Conservation (phyloP, 257 asterid species). For the Solanum virginianum region DNA sequence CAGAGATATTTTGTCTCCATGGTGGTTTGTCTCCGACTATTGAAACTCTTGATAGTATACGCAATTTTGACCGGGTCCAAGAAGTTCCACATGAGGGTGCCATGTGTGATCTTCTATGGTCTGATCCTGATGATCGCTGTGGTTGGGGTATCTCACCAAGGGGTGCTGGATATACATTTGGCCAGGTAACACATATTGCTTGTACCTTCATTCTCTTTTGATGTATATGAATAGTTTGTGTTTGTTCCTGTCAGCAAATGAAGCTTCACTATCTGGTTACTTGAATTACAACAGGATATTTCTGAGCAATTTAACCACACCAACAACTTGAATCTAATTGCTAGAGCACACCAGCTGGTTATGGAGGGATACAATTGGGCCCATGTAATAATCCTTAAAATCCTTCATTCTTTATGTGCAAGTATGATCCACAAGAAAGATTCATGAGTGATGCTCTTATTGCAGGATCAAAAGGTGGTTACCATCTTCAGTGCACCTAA, state of each 20-base stretch:
- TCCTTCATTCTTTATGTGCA: neutral
- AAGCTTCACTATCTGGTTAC: neutral
- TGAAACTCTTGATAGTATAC: conserved; percentile 71
- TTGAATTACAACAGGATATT: conserved; percentile 38
- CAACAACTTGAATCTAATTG: conserved; percentile 67
- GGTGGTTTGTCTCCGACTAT: conserved; percentile 79
- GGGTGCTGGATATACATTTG: conserved; percentile 87
- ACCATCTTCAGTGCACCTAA: conserved; percentile 79
- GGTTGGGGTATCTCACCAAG: conserved; percentile 94
- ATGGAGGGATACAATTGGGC: conserved; percentile 94
- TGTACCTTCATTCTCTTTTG: neutral
- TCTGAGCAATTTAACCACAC: conserved; percentile 79
- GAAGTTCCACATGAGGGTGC: conserved; percentile 91
- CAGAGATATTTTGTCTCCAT: conserved; percentile 76
- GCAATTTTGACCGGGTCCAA: conserved; percentile 78
- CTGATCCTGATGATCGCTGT: conserved; percentile 84
- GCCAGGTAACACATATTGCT: conserved; percentile 33
- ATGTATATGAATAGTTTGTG: neutral
- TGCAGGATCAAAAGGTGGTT: conserved; percentile 75
- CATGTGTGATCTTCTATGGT: conserved; percentile 88
- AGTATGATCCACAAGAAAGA: neutral
- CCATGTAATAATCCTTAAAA: conserved; percentile 32
- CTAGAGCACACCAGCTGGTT: conserved; percentile 87
- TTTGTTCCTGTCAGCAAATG: neutral
- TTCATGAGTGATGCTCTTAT: neutral